Evolutionary conservation across 2,329 filamentous ascomycete species (phyloP), one percentile per base, ranked within the genome.

Genomic region (Neonectria coccinea): DNA sequence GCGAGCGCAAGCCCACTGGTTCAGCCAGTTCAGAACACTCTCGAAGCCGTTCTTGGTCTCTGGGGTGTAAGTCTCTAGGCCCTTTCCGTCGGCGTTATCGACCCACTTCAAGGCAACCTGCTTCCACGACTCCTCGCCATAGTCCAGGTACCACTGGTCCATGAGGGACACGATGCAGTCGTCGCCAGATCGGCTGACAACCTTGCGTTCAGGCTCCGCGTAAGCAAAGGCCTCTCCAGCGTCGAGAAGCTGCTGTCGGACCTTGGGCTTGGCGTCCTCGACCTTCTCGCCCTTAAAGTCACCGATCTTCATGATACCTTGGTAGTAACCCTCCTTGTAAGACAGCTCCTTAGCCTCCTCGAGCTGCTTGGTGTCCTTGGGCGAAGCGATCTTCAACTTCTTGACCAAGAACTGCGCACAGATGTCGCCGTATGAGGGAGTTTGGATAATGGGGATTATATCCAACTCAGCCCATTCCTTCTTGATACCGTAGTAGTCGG

Each of bases 91-190:
- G 61, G 85, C 86, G 75, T 90, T 89, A 59, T 88, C 86, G 51
- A 97, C 89, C 76, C 92, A 90, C 70, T 90, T 86, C 58, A 94
- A 83, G 14, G 92, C 93, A 47, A 87, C 84, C 67, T 92, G 82
- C 76, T 92, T 92, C 96, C 96, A 98, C 54, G 90, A 86, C 47
- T 93, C 92, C 80, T 94, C 92, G 67, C 96, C 96, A 75, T 99
- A 99, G 81, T 97, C 95, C 73, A 99, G 84, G 82, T 97, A 99
- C 94, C 96, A 99, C 81, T 99, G 96, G 73, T 97, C 95, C 76
- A 98, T 89, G 70, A 95, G 90, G 31, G 94, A 92, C 64, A 96
- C 95, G 63, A 97, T 94, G 77, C 96, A 98, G 71, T 97, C 93
- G 75, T 98, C 95, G 29, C 91, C 93, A 72, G 92, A 97, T 79